Evolutionary conservation across 164 flowering plant species (phyloP), one percentile per base, ranked within the genome.

Genomic region (Nymphaea colorata): DNA sequence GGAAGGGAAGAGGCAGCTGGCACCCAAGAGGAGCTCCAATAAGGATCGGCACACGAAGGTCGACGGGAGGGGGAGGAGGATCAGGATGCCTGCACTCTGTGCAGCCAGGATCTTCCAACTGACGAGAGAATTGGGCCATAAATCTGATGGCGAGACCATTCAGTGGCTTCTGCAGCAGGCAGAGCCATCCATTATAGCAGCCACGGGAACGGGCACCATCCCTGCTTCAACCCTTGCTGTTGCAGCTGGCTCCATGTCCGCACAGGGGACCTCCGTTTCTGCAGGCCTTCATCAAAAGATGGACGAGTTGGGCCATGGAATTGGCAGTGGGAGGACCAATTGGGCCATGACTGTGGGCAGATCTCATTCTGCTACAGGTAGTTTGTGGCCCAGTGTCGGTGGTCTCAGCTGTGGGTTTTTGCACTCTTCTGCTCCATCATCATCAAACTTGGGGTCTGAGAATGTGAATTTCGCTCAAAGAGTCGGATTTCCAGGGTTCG

Each of bases 151-250:
- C 0, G 92, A 89, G 61, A 90, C 96, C 18, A 86, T 90, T 7
- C 96, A 90, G 82, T 90, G 96, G 96, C 74, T 90, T 6, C 51
- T 88, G n/a, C 89, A 88, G 70, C 94, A 88, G 68, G 90, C 96
- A 0, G 96, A 90, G 72, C 90, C 92, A 0, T 88, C 96, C 5
- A 90, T 90, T 43, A 84, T 90, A 3, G 90, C 96, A 0, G 86
- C 93, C 16, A 90, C 96, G 0, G 96, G 96, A 3, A 81, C 84
- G 0, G 96, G 96, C 8, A 90, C 96, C 0, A 83, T 90, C 5
- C 96, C 96, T 2, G 96, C 96, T 1, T 90, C 94, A 0, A 90
- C 85, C 59, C 64, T 87, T 2, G 82, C 92, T 0, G 79, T 85
- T 1, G 85, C 92, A 0, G 60, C 5, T 43, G 79, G 73, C 70